Evolutionary conservation across 2,329 filamentous ascomycete species (phyloP), one percentile per base, ranked within the genome.

Genomic region (Diatrype stigma): DNA sequence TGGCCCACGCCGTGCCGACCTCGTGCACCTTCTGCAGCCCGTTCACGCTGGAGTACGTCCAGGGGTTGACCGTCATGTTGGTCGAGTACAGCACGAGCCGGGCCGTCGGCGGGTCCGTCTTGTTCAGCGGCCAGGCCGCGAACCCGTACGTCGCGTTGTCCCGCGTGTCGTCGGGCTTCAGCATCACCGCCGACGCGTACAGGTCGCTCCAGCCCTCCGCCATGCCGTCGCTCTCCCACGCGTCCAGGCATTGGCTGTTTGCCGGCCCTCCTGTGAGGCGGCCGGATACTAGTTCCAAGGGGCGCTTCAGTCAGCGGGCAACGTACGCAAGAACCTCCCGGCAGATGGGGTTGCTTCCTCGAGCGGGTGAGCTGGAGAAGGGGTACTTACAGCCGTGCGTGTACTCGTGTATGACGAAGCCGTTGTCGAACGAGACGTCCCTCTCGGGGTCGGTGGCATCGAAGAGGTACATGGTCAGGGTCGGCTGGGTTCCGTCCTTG

Each of bases 141-240:
- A 81, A 71, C 10, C 71, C 52, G 59, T 78, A 80, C 63, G 28
- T 37, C 14, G 78, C 65, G 2, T 63, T 76, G 3, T 51, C 54
- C 42, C 76, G 68, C 6, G 72, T 79, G 60, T 80, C 75, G 14
- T 53, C 54, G 3, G 69, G 45, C 65, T 76, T 76, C 51, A 79
- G 59, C 46, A 73, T 71, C 52, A 80, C 69, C 4, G 78, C 75
- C 0, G 73, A 75, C 5, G 78, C 78, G 65, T 75, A 76, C 64
- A 81, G 80, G 56, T 82, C 79, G 50, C 73, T 68, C 80, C 80
- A 82, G 35, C 79, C 79, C 51, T 82, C 80, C 32, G 78, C 79
- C 79, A 82, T 80, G 37, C 80, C 79, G 8, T 77, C 73, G 1
- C 74, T 66, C 53, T 82, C 78, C n/a, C 70, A 57, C 11, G 70